Conservation (phyloP, 2,329 filamentous ascomycete species). For the Curvularia sp. region DNA sequence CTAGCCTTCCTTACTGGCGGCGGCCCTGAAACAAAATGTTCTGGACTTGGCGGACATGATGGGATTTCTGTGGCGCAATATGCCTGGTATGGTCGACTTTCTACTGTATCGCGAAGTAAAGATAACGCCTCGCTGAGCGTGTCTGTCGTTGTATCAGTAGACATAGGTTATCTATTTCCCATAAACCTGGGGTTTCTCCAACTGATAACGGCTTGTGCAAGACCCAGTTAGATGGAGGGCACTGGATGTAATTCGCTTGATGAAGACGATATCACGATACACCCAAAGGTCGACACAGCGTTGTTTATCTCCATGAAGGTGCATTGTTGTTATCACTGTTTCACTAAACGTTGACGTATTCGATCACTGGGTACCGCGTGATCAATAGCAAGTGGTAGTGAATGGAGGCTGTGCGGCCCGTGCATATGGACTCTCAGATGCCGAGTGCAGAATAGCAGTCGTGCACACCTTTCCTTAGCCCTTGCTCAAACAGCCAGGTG, state of each 20-base stretch:
- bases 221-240: not conserved
- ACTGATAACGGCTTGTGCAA: not conserved
- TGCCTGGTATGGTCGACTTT: slow-evolving; percentile 25
- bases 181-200: not conserved
- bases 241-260: not conserved
- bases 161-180: not conserved
- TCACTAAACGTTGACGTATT: not conserved
- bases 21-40: slow-evolving; percentile 18
- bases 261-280: slow-evolving; percentile 7
- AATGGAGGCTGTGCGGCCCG: not conserved
- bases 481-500: slow-evolving; percentile 62
- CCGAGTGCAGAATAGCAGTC: slow-evolving; percentile 48
- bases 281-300: not conserved
- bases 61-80: slow-evolving; percentile 32
- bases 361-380: slow-evolving; percentile 1
- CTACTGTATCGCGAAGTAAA: not conserved
- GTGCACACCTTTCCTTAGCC: slow-evolving; percentile 55
- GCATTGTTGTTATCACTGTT: not conserved
- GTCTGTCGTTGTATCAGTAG: not conserved
- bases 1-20: not conserved
- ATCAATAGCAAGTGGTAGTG: slow-evolving; percentile 4
- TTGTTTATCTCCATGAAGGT: slow-evolving; percentile 1
- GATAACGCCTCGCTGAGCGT: slow-evolving; percentile 9
- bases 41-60: slow-evolving; percentile 27
- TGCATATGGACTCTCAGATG: slow-evolving; percentile 18